Base-by-base conservation (phyloP, 2,329 filamentous ascomycete species). In the Diaporthe sp. region DNA sequence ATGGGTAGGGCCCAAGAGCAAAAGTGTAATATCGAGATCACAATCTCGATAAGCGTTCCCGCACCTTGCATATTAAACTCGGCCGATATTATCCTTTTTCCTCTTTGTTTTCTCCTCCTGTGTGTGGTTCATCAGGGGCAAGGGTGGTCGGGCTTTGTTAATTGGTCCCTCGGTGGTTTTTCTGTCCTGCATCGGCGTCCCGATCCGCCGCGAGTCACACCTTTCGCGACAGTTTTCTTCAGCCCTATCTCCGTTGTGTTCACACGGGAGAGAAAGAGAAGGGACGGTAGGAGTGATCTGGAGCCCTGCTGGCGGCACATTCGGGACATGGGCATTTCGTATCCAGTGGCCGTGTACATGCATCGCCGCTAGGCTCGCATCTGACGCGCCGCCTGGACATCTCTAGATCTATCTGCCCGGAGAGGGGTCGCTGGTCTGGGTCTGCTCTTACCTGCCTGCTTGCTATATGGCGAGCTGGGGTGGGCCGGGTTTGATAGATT, bases 21-120 rank as follows among this genome's bases (percentile, higher is more conserved):
- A 53, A 51, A 51, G 63, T 51, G 63, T 68, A 53, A 68, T 68
- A 68, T 68, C 63, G 44, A 68, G 63, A 68, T 68, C 47, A 51
- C 47, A 37, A 68, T 68, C 63, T 68, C 63, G 63, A 68, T 68
- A 68, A 51, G 44, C 63, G 47, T n/a, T 51, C 63, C 63, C 63
- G 63, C 63, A n/a, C 63, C 22, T 34, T 31, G 22, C 28, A 34
- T 22, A 28, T 51, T 53, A 51, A 51, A 34, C 63, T 51, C 47
- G 63, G 44, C 44, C 63, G 63, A 68, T 53, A 20, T 37, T 51
- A 25, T 51, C 10, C 20, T 25, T 51, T 25, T 9, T 8, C 22
- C 17, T 9, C n/a, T 25, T 25, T 51, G 5, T 8, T 17, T 10
- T n/a, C 6, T 17, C 17, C 47, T 22, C 8, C 49, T n/a, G 10